Evolutionary conservation across 202 grass and related monocot species (phyloP), one percentile per base, ranked within the genome.

Genomic region (Brachypodium distachyon): DNA sequence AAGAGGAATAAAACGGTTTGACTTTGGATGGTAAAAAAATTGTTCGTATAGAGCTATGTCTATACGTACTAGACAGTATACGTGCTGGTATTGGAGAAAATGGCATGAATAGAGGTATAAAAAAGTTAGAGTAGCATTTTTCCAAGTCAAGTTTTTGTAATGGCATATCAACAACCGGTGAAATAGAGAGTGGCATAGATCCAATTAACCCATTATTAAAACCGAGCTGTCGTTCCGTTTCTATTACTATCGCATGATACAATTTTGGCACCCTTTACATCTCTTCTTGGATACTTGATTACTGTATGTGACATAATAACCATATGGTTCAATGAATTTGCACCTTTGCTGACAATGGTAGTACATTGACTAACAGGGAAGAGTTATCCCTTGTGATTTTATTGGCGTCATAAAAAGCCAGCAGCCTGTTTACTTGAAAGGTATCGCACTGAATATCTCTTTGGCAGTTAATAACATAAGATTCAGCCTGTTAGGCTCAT

Each of bases 321-420:
- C 10, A 18, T 41, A 3, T 6, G 21, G 67, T 87, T 53, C 17
- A 83, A 40, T 57, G 63, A 12, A 72, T 70, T 4, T 71, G 31
- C 25, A 72, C 76, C 21, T 66, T 50, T 70, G 16, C 65, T 85
- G 32, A 66, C 41, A 65, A 37, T 87, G 46, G n/a, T 56, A 76
- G 37, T 77, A 26, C 38, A 44, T 41, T 7, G 76, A 80, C 61
- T 78, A 79, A 52, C 72, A 99, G 96, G 96, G 96, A 87, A 92
- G 96, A 76, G 89, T 93, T 67, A 90, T 99, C 81, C 92, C 96
- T 74, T 99, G 96, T 26, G 96, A 99, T 87, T 99, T 99, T 79
- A 96, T 99, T 47, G 92, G 92, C 0, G 43, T 84, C 31, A 53
- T 93, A 51, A 93, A 87, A 93, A 99, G 90, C 79, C 96, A 99